These are phyloP conservation scores for Neopestalotiopsis sp. DNA, from an alignment of 2,329 filamentous ascomycete species.

Conservation along the genomic window DNA sequence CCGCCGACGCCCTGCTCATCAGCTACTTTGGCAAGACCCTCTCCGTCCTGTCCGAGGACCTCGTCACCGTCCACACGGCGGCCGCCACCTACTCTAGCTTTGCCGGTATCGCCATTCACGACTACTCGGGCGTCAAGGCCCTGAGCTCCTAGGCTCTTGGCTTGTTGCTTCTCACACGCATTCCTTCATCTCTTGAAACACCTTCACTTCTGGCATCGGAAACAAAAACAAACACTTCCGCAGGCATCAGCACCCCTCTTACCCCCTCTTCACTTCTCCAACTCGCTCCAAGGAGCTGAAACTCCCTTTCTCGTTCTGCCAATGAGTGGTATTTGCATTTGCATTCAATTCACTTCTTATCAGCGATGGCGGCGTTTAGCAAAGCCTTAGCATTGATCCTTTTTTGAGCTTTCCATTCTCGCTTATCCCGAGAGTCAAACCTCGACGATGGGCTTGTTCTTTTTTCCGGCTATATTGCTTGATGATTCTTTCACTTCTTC, in stretches of 20 bases:
- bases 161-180: neutral
- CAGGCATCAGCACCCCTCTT: neutral
- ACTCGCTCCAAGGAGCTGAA: neutral
- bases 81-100: slow-evolving; percentile 10
- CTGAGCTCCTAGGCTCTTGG: neutral
- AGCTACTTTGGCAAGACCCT: slow-evolving; percentile 14
- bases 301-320: neutral
- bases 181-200: neutral
- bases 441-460: neutral
- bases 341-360: neutral
- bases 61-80: neutral
- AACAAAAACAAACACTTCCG: neutral
- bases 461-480: neutral
- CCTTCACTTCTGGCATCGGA: neutral
- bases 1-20: slow-evolving; percentile 15
- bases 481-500: neutral
- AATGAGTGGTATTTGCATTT: neutral
- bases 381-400: neutral
- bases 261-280: neutral
- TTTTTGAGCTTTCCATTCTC: neutral
- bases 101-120: slow-evolving; percentile 18
- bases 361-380: neutral
- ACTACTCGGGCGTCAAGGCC: slow-evolving; percentile 5
- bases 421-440: neutral
- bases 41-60: neutral